These are phyloP conservation scores for Lentinus polychrous DNA, from an alignment of 1,284 basidiomycete species.

Conservation along the genomic window DNA sequence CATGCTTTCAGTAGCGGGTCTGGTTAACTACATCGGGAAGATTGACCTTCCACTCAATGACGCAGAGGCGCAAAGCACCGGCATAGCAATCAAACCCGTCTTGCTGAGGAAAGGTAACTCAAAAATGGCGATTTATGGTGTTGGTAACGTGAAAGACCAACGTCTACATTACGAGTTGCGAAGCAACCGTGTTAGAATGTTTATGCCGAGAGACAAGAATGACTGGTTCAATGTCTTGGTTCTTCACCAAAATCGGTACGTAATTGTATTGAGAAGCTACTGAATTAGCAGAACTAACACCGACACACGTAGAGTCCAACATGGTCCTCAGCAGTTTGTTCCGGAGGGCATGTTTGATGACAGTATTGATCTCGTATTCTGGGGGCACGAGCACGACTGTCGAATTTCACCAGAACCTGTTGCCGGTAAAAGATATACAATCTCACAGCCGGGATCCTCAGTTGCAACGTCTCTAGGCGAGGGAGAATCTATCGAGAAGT, in stretches of 20 bases:
- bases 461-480: slow-evolving; percentile 91
- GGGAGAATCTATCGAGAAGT: slow-evolving; percentile 89
- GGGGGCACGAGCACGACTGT: slow-evolving; percentile 99
- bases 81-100: slow-evolving; percentile 86
- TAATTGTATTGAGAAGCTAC: not conserved
- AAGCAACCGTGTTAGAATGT: slow-evolving; percentile 93
- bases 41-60: slow-evolving; percentile 62
- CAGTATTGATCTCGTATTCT: slow-evolving; percentile 87
- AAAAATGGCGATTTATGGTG: slow-evolving; percentile 85
- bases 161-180: slow-evolving; percentile 94
- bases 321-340: slow-evolving; percentile 88
- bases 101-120: slow-evolving; percentile 88
- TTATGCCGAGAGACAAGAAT: slow-evolving; percentile 84
- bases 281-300: not conserved
- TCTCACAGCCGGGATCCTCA: slow-evolving; percentile 92
- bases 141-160: slow-evolving; percentile 95
- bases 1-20: slow-evolving; percentile 87
- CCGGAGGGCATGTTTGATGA: slow-evolving; percentile 98
- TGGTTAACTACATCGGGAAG: slow-evolving; percentile 98
- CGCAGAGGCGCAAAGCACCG: slow-evolving; percentile 59
- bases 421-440: slow-evolving; percentile 85
- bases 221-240: slow-evolving; percentile 95
- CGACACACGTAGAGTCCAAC: slow-evolving; percentile 68
- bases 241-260: slow-evolving; percentile 93
- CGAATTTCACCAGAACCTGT: slow-evolving; percentile 87